These are phyloP conservation scores for Leishmania aethiopica DNA, from an alignment of 208 protist genomes.

Conservation along the genomic window DNA sequence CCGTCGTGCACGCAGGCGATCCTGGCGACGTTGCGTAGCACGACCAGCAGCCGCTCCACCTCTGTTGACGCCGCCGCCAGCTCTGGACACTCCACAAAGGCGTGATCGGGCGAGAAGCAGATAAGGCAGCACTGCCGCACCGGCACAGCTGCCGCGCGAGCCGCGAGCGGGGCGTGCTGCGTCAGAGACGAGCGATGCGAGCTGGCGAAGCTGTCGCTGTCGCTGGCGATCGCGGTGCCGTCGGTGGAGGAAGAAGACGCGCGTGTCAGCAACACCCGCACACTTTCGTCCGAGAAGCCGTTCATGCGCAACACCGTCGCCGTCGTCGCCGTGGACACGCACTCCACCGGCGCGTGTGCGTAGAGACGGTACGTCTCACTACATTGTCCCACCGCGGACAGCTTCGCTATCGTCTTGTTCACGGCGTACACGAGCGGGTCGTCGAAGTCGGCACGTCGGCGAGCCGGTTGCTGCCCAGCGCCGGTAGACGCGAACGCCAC, in stretches of 20 bases:
- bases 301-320: slow-evolving; percentile 64
- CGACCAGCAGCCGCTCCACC: slow-evolving; percentile 41
- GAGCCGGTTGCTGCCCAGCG: not conserved
- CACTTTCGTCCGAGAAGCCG: slow-evolving; percentile 63
- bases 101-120: slow-evolving; percentile 66
- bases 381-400: slow-evolving; percentile 44
- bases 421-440: slow-evolving; percentile 78
- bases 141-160: slow-evolving; percentile 62
- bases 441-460: slow-evolving; percentile 15
- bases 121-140: slow-evolving; percentile 59
- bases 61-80: slow-evolving; percentile 44
- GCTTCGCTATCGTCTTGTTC: slow-evolving; percentile 65
- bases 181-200: not conserved
- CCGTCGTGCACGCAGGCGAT: slow-evolving; percentile 57
- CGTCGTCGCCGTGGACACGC: slow-evolving; percentile 50
- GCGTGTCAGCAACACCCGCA: slow-evolving; percentile 42
- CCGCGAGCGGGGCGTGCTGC: slow-evolving; percentile 15
- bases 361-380: slow-evolving; percentile 77
- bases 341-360: slow-evolving; percentile 44
- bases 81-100: slow-evolving; percentile 75
- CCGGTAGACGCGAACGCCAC: not conserved
- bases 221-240: not conserved
- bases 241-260: slow-evolving; percentile 1
- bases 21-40: slow-evolving; percentile 59
- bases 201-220: not conserved